A percentile compares a stretch with the other conserved stretches of the same genome.
These are phyloP conservation scores for Corylus avellana DNA, from an alignment of 306 rosid genomes.

Conservation along the genomic window DNA sequence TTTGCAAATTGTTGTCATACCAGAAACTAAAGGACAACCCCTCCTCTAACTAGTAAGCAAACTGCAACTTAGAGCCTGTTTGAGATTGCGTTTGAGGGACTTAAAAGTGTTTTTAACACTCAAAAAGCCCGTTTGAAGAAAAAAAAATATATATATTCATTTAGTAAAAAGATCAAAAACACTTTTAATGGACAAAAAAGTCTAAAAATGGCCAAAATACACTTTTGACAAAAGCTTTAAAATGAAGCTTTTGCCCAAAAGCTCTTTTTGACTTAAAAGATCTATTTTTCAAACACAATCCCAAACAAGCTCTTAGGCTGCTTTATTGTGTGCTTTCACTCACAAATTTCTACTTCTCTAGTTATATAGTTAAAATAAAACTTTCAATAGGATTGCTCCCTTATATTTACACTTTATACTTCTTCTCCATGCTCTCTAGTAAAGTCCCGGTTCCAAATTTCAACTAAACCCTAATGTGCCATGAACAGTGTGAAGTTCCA, in stretches of 20 bases:
- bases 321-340: not conserved
- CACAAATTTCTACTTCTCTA: not conserved
- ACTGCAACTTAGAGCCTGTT: not conserved
- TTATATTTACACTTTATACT: not conserved
- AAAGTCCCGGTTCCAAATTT: not conserved
- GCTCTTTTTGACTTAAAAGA: too few relatives aligned
- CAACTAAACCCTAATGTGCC: conserved; percentile 75
- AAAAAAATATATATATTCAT: too few relatives aligned
- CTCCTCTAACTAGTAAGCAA: not conserved
- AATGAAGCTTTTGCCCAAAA: too few relatives aligned
- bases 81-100: too few relatives aligned
- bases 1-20: not conserved
- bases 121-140: too few relatives aligned
- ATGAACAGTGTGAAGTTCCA: conserved; percentile 69
- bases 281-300: too few relatives aligned
- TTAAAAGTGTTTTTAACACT: too few relatives aligned
- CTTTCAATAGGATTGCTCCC: not conserved
- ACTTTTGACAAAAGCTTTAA: too few relatives aligned
- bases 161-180: too few relatives aligned
- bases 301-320: not conserved
- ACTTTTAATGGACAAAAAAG: too few relatives aligned
- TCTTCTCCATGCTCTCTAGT: not conserved
- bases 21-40: not conserved
- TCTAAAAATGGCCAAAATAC: too few relatives aligned
- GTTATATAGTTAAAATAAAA: not conserved